These are phyloP conservation scores for Penicillium soppii DNA, from an alignment of 495 filamentous ascomycete genomes.

Conservation along the genomic window DNA sequence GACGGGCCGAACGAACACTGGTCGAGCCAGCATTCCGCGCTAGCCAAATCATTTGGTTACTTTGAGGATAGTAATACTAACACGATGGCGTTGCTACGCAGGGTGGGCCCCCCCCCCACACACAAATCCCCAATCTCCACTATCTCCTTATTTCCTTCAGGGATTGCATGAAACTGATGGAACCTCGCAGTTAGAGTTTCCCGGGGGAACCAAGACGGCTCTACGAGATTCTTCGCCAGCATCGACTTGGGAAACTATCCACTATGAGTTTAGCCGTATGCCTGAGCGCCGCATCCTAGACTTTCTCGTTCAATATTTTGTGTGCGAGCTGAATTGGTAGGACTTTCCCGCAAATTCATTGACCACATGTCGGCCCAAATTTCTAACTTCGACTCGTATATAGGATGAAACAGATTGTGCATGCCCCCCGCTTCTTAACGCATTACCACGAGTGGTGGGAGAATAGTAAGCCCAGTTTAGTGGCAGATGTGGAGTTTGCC, in stretches of 20 bases:
- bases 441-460: too few species aligned
- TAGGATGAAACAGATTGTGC: too few species aligned
- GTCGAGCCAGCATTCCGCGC: background rate
- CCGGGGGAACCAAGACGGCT: background rate
- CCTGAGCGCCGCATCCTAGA: slow-evolving; percentile 23
- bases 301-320: slow-evolving; percentile 27
- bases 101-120: too few species aligned
- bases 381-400: too few species aligned
- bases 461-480: too few species aligned
- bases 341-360: too few species aligned
- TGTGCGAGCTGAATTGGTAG: slow-evolving; percentile 24
- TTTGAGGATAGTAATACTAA: slow-evolving; percentile 18
- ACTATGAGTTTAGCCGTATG: slow-evolving; percentile 13
- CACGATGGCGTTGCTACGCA: slow-evolving; percentile 17
- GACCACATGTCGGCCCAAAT: too few species aligned
- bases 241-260: slow-evolving; percentile 1
- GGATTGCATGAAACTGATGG: background rate
- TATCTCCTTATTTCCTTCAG: background rate
- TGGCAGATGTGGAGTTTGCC: too few species aligned
- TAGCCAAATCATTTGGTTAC: slow-evolving; percentile 25
- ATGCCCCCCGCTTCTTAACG: too few species aligned
- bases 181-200: background rate
- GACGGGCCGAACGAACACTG: too few species aligned
- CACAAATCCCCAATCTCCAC: too few species aligned
- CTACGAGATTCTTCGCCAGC: background rate